These are phyloP conservation scores for Colletotrichum lini DNA, from an alignment of 2,329 filamentous ascomycete genomes.

Conservation along the genomic window DNA sequence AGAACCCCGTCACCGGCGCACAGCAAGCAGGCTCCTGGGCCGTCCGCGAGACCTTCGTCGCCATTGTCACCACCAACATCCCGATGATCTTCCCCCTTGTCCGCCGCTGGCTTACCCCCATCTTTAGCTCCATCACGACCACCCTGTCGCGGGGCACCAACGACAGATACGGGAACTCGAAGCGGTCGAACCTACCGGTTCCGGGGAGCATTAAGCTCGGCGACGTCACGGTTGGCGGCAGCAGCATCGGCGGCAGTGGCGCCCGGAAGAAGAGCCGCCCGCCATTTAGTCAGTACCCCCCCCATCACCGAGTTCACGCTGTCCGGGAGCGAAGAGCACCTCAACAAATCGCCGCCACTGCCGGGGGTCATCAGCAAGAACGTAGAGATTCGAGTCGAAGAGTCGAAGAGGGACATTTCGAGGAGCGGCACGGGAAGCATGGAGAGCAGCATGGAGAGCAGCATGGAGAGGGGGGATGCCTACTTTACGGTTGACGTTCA, in stretches of 20 bases:
- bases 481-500: slow-evolving; percentile 15
- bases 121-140: slow-evolving; percentile 27
- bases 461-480: slow-evolving; percentile 14
- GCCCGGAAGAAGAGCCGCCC: slow-evolving; percentile 31
- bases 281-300: slow-evolving; percentile 33
- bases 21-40: slow-evolving; percentile 41
- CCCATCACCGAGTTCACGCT: slow-evolving; percentile 32
- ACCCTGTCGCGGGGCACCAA: slow-evolving; percentile 24
- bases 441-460: slow-evolving; percentile 18
- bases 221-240: slow-evolving; percentile 21
- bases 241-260: slow-evolving; percentile 12
- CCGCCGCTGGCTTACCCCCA: slow-evolving; percentile 31
- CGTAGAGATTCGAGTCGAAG: slow-evolving; percentile 32
- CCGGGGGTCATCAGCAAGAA: slow-evolving; percentile 34
- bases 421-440: neutral
- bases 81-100: slow-evolving; percentile 40
- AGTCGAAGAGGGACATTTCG: slow-evolving; percentile 7
- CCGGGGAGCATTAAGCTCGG: slow-evolving; percentile 35
- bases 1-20: slow-evolving; percentile 39
- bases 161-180: slow-evolving; percentile 28
- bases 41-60: slow-evolving; percentile 43
- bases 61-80: slow-evolving; percentile 43
- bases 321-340: slow-evolving; percentile 34
- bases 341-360: slow-evolving; percentile 12
- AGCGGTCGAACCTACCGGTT: slow-evolving; percentile 25